Evolutionary conservation across 257 asterid species (phyloP).

Genomic region (Catharanthus roseus): DNA sequence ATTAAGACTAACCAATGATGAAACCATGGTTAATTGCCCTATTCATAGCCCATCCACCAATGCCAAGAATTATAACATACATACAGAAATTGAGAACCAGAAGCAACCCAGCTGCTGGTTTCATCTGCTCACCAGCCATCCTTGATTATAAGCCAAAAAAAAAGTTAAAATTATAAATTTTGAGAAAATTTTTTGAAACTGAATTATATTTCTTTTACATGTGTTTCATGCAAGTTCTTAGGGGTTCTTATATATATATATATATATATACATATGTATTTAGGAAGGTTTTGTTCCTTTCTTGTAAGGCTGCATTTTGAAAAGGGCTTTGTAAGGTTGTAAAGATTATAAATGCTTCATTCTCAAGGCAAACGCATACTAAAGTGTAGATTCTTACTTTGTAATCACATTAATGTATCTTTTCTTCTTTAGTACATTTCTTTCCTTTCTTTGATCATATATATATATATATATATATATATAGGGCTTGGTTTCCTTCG

Average conservation of each 20-base stretch:
- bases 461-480: no score
- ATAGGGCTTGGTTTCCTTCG: background rate
- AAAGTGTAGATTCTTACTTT: constrained; percentile 20
- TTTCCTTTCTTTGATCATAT: constrained; percentile 22
- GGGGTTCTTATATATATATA: no score
- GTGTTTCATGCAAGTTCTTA: constrained; percentile 13
- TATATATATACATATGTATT: constrained; percentile 17
- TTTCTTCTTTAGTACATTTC: constrained; percentile 13
- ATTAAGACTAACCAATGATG: constrained; percentile 57
- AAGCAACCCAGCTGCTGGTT: constrained; percentile 58
- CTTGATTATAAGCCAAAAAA: constrained; percentile 5
- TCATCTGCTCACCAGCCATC: constrained; percentile 56
- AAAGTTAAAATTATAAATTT: background rate
- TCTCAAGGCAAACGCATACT: constrained; percentile 44
- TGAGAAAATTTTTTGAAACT: background rate
- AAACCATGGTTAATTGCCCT: constrained; percentile 75
- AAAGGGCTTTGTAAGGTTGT: constrained; percentile 38
- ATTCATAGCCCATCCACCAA: constrained; percentile 77
- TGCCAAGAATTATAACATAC: constrained; percentile 63
- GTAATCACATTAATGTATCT: background rate
- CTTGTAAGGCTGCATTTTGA: constrained; percentile 60
- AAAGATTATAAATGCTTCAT: constrained; percentile 49
- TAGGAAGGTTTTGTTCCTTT: constrained; percentile 49
- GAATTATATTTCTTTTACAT: constrained; percentile 3
- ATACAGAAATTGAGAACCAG: constrained; percentile 81